phyloP scores from a whole-genome alignment of 371 early-diverging fungal genomes.

The Fennellomyces sp. region DNA sequence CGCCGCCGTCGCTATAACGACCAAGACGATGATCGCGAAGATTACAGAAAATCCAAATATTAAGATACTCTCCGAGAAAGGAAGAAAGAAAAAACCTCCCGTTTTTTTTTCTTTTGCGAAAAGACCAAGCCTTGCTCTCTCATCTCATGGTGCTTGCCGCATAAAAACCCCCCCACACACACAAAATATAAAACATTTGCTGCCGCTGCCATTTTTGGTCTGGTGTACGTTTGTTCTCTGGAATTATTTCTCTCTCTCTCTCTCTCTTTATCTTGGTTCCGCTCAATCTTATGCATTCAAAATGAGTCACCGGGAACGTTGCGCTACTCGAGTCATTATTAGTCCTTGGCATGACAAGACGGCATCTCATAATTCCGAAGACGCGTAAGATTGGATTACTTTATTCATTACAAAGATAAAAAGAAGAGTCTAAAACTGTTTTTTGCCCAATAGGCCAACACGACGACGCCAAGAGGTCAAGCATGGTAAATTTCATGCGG shows the following conservation, averaged over 20 bases:
- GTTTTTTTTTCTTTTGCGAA: not conserved
- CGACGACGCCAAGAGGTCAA: not conserved
- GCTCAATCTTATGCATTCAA: not conserved
- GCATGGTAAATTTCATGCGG: not conserved
- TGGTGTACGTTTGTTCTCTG: not conserved
- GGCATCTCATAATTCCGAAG: not conserved
- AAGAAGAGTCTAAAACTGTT: not conserved
- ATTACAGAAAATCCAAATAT: not conserved
- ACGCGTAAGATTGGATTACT: not conserved
- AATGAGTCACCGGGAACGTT: conserved; percentile 25
- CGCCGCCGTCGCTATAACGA: not conserved
- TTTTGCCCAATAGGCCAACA: not conserved
- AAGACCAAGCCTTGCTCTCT: no score
- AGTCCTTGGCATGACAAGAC: conserved; percentile 31
- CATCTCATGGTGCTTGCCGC: no score
- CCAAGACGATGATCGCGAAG: not conserved
- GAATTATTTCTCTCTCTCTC: not conserved
- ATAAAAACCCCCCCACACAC: no score
- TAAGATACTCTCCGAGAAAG: not conserved
- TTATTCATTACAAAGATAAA: not conserved
- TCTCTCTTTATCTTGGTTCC: not conserved
- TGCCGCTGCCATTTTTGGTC: not conserved
- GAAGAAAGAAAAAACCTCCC: not conserved
- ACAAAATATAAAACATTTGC: no score
- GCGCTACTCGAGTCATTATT: conserved; percentile 28